Evolutionary conservation across 768 basidiomycete genomes (phyloP).

Genomic region (Podaxis sp.): DNA sequence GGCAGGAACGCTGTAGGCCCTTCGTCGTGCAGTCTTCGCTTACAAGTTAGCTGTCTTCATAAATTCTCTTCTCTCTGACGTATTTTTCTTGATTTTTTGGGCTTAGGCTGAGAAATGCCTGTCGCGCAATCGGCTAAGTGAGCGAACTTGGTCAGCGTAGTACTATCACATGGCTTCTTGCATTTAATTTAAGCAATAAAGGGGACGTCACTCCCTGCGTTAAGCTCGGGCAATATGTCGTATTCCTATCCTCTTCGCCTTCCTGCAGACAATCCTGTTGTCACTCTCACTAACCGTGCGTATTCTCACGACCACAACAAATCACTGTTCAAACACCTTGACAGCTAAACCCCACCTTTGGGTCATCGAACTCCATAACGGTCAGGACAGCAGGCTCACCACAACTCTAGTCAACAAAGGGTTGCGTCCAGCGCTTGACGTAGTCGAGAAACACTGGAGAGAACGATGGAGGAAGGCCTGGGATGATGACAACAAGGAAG

Average conservation of each 20-base stretch:
- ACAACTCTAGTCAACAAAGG: slow-evolving; percentile 55
- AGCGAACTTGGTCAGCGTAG: background rate
- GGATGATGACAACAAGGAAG: slow-evolving; percentile 44
- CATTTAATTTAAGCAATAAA: background rate
- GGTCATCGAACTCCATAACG: slow-evolving; percentile 82
- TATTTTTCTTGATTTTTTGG: too few species aligned
- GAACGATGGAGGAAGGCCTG: slow-evolving; percentile 45
- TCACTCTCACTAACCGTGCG: slow-evolving; percentile 71
- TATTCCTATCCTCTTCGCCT: slow-evolving; percentile 4
- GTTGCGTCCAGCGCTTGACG: slow-evolving; percentile 68
- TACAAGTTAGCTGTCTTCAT: background rate
- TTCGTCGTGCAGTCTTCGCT: background rate
- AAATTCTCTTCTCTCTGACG: background rate
- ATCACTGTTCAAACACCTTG: slow-evolving; percentile 1
- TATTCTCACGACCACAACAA: background rate
- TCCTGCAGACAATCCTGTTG: slow-evolving; percentile 37
- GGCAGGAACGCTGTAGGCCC: background rate
- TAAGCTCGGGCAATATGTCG: background rate
- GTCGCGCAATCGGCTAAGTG: background rate
- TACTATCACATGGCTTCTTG: slow-evolving; percentile 3
- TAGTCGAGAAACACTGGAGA: slow-evolving; percentile 74
- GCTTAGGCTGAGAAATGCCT: background rate
- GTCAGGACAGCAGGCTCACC: slow-evolving; percentile 70
- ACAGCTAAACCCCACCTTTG: slow-evolving; percentile 62
- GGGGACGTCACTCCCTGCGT: background rate